A percentile compares a stretch with the other conserved stretches of the same genome.
phyloP scores from a whole-genome alignment of 2,329 filamentous ascomycete species.

The Sporothrix protearum region DNA sequence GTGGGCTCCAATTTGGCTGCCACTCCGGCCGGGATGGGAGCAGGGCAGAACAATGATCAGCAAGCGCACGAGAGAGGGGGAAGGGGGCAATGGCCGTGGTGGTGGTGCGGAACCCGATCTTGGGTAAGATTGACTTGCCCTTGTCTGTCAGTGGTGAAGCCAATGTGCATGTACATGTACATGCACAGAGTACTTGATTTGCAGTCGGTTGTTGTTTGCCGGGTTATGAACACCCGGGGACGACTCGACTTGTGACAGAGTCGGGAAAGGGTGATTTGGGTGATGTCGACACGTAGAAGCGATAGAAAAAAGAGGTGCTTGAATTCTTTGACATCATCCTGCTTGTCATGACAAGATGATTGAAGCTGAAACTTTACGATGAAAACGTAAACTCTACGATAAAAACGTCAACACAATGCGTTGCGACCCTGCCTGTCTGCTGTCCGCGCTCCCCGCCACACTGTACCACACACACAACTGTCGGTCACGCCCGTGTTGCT shows the following conservation, averaged over 20 bases:
- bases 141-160: background rate
- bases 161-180: too few relatives aligned
- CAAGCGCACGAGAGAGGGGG: too few relatives aligned
- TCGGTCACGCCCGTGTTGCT: background rate
- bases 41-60: background rate
- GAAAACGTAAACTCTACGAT: too few relatives aligned
- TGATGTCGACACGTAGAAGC: background rate
- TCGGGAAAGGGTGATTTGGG: too few relatives aligned
- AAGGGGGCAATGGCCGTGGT: background rate
- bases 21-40: background rate
- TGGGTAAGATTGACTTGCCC: background rate
- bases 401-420: background rate
- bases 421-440: background rate
- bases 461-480: background rate
- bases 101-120: slow-evolving; percentile 7
- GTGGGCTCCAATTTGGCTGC: background rate
- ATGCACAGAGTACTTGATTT: too few relatives aligned
- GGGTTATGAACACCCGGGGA: too few relatives aligned
- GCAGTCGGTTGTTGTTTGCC: too few relatives aligned
- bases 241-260: too few relatives aligned
- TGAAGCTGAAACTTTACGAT: background rate
- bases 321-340: background rate
- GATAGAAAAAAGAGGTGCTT: background rate
- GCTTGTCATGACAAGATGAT: background rate
- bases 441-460: background rate